Evolutionary conservation across 352 stramenopile genomes (phyloP), one percentile per base, ranked within the genome.

Genomic region (Phytophthora boehmeriae): DNA sequence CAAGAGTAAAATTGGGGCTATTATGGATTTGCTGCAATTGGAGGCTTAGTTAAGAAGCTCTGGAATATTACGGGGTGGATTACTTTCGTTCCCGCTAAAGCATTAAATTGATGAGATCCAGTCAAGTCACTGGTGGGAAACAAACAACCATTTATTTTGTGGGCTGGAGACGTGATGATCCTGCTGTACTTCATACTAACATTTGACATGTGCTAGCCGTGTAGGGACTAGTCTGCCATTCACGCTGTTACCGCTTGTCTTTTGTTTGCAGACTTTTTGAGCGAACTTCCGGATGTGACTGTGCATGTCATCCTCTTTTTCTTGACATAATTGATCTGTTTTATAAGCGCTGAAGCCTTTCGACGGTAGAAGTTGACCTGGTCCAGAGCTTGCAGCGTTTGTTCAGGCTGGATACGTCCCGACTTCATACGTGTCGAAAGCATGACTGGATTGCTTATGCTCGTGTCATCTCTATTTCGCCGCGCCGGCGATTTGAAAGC

Each of bases 1-100:
- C 72, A 93, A 95, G 70, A 89, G 85, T 73, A 93, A 95, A 59
- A 92, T 97, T 57, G 82, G 80, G 38, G 75, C 74, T 28, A 93
- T 95, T 55, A 72, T 95, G 67, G 84, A 95, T 63, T 5, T 85
- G 34, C 64, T 95, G 13, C 65, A 90, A 51, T 66, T 95, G 14
- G 85, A 95, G 58, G 63, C 52, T 13, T 30, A 30, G 25, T n/a
- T n/a, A n/a, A n/a, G n/a, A n/a, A n/a, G n/a, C n/a, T n/a, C n/a
- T n/a, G n/a, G n/a, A n/a, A n/a, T n/a, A n/a, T n/a, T n/a, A n/a
- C n/a, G n/a, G n/a, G n/a, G n/a, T n/a, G n/a, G n/a, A n/a, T n/a
- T n/a, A n/a, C n/a, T n/a, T n/a, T n/a, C n/a, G n/a, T n/a, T n/a
- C n/a, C n/a, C n/a, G n/a, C n/a, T n/a, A n/a, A n/a, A n/a, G n/a